Conservation (phyloP, 805 yeast genomes). For the Saturnispora sanitii region DNA sequence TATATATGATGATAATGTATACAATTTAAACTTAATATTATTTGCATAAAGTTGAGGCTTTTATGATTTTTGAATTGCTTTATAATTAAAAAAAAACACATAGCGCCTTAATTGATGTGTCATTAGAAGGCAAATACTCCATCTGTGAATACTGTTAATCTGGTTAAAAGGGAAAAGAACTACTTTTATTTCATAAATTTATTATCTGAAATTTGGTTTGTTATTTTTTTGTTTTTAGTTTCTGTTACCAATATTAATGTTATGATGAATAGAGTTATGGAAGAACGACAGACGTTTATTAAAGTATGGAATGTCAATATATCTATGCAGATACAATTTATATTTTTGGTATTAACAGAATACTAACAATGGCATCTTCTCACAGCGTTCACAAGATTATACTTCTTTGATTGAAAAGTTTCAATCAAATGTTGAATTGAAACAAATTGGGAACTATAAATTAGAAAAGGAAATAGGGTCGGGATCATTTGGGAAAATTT, state of each 20-base stretch:
- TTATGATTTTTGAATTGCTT: too few species aligned
- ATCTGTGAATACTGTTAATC: too few species aligned
- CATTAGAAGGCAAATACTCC: too few species aligned
- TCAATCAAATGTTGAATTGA: conserved; percentile 31
- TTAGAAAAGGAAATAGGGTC: conserved; percentile 73
- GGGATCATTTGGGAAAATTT: conserved; percentile 90
- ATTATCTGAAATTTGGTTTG: too few species aligned
- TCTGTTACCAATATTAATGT: neutral
- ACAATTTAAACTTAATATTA: neutral
- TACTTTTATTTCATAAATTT: neutral
- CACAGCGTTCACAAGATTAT: conserved; percentile 27
- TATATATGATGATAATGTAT: too few species aligned
- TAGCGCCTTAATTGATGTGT: too few species aligned
- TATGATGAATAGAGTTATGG: neutral
- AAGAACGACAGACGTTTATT: conserved; percentile 4
- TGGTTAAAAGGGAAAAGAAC: too few species aligned
- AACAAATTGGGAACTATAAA: conserved; percentile 72
- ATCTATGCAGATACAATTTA: neutral
- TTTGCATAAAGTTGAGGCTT: too few species aligned
- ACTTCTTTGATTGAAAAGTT: conserved; percentile 30
- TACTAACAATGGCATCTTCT: neutral
- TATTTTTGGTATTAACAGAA: neutral
- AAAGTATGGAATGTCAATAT: conserved; percentile 1
- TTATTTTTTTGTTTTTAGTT: neutral
- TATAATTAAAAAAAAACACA: too few species aligned